Evolutionary conservation across 2,329 filamentous ascomycete genomes (phyloP).

Genomic region (Colletotrichum salicis): DNA sequence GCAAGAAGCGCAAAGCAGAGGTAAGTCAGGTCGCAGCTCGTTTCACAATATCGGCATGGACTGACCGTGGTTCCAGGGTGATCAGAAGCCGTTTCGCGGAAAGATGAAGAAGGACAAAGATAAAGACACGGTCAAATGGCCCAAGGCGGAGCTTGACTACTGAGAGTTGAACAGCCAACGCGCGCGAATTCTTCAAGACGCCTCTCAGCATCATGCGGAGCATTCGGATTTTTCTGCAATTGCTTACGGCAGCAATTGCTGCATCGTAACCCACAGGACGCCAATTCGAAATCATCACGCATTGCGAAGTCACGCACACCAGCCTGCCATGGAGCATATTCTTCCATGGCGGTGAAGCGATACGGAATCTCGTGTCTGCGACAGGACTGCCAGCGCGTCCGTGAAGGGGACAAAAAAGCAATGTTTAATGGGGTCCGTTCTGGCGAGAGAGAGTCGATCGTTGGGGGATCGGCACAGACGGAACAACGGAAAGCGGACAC

Average conservation of each 20-base stretch:
- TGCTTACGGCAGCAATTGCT: background rate
- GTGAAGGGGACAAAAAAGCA: conserved; percentile 5
- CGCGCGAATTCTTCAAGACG: background rate
- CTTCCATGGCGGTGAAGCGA: conserved; percentile 16
- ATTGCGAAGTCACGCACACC: conserved; percentile 9
- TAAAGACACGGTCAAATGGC: conserved; percentile 37
- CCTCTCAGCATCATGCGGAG: background rate
- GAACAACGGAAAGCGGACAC: conserved; percentile 18
- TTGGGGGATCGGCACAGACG: conserved; percentile 29
- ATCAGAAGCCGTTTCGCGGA: conserved; percentile 42
- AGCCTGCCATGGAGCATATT: background rate
- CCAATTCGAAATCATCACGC: background rate
- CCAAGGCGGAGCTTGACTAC: conserved; percentile 28
- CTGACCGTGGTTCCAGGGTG: conserved; percentile 46
- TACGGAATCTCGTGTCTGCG: background rate
- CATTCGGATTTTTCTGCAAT: background rate
- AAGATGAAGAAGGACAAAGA: conserved; percentile 44
- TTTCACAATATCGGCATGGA: background rate
- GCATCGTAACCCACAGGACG: background rate
- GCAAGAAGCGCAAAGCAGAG: conserved; percentile 78
- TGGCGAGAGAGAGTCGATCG: background rate
- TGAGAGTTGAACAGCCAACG: background rate
- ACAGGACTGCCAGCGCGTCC: conserved; percentile 3
- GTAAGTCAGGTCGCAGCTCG: conserved; percentile 49
- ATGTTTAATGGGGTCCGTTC: background rate